phyloP scores from a whole-genome alignment of 2,329 filamentous ascomycete species.

The Cercospora sp. region DNA sequence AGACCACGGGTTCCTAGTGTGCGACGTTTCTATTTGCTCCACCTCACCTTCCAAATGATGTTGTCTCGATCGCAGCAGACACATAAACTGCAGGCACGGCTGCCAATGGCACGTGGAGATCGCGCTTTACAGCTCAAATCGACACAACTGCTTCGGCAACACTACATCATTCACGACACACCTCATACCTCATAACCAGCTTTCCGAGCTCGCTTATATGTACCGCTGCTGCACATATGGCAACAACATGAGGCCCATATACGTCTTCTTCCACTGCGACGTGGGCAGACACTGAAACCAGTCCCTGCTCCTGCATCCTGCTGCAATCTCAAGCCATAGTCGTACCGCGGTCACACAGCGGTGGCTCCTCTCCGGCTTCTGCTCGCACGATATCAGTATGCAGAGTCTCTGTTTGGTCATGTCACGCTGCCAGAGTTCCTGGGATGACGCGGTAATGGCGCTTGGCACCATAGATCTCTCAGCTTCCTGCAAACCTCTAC shows the following conservation, averaged over 20 bases:
- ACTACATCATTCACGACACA: slow-evolving; percentile 14
- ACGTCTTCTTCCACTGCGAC: slow-evolving; percentile 33
- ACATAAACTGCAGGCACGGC: neutral
- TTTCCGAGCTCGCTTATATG: slow-evolving; percentile 23
- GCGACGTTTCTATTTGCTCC: neutral
- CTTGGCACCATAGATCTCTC: slow-evolving; percentile 26
- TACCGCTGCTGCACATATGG: slow-evolving; percentile 33
- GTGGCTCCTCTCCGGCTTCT: slow-evolving; percentile 27
- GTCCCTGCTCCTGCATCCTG: slow-evolving; percentile 28
- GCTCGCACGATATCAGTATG: slow-evolving; percentile 30
- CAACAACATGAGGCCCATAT: slow-evolving; percentile 31
- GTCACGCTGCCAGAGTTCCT: slow-evolving; percentile 26
- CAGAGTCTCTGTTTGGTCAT: slow-evolving; percentile 26
- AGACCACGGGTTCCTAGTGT: neutral
- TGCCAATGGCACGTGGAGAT: slow-evolving; percentile 1
- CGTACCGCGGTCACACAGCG: slow-evolving; percentile 30
- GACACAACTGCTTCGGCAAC: neutral
- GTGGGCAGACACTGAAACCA: slow-evolving; percentile 28
- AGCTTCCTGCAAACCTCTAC: slow-evolving; percentile 30
- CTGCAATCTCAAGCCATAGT: slow-evolving; percentile 29
- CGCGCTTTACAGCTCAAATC: neutral
- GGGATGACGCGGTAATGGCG: slow-evolving; percentile 29
- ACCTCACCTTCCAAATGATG: neutral
- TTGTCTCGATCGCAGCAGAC: neutral
- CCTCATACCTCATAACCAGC: slow-evolving; percentile 31